Percentiles rank a stretch among this genome's conserved stretches.
Conservation (phyloP, 345 rosid genomes). For the Cardamine chenopodiifolia region DNA sequence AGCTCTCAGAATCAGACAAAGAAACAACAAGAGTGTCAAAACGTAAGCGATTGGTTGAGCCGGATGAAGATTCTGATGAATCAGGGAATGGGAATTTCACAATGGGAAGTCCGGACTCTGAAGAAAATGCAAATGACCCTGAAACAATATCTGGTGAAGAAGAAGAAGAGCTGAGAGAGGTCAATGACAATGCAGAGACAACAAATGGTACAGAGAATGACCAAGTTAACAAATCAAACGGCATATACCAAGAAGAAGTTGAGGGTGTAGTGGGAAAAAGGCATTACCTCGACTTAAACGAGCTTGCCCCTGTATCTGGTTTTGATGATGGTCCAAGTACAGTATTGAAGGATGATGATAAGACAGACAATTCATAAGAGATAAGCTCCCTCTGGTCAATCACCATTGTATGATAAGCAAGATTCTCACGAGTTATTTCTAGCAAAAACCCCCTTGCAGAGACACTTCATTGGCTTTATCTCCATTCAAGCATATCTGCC, state of each 20-base stretch:
- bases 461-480: constrained; percentile 29
- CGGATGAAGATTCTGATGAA: constrained; percentile 54
- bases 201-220: constrained; percentile 49
- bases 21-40: constrained; percentile 61
- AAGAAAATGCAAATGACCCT: constrained; percentile 56
- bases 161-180: constrained; percentile 38
- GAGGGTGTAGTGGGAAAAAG: constrained; percentile 61
- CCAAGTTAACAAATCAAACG: constrained; percentile 53
- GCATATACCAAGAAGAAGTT: constrained; percentile 67
- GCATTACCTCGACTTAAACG: constrained; percentile 92
- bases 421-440: constrained; percentile 30
- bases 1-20: constrained; percentile 82
- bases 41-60: constrained; percentile 59
- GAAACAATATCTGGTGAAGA: constrained; percentile 52
- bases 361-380: constrained; percentile 56
- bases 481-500: constrained; percentile 38
- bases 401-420: constrained; percentile 40
- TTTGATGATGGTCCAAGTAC: constrained; percentile 83
- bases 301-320: constrained; percentile 95
- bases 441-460: constrained; percentile 23
- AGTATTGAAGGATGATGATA: constrained; percentile 66
- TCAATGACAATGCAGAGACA: constrained; percentile 34
- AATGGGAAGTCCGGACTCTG: constrained; percentile 69
- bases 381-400: constrained; percentile 25
- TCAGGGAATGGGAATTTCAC: constrained; percentile 71